Conservation (phyloP, 2,329 filamentous ascomycete species). For the Fusarium graminum region DNA sequence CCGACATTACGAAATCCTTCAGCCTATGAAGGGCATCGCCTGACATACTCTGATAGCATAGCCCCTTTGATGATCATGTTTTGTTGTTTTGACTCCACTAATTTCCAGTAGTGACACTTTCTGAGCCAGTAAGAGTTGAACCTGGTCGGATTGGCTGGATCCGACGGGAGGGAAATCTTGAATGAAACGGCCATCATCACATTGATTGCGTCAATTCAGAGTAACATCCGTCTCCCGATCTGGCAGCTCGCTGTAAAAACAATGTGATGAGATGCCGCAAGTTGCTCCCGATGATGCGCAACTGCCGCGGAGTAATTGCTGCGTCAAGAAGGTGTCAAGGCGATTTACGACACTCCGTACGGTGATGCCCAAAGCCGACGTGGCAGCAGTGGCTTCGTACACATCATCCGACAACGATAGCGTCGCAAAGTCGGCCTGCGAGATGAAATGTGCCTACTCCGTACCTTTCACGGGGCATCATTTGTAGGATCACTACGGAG, state of each 20-base stretch:
- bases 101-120: not conserved
- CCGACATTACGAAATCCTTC: not conserved
- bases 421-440: not conserved
- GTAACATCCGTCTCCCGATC: not conserved
- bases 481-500: not conserved
- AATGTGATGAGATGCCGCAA: not conserved
- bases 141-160: not conserved
- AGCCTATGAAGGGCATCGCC: not conserved
- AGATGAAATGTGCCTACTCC: not conserved
- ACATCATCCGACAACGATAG: not conserved
- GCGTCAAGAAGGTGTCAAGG: not conserved
- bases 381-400: not conserved
- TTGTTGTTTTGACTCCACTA: not conserved
- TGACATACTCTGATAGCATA: slow-evolving; percentile 12
- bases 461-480: not conserved
- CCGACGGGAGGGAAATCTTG: not conserved
- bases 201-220: not conserved
- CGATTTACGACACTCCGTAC: not conserved
- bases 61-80: slow-evolving; percentile 20
- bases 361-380: not conserved
- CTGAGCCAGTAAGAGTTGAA: slow-evolving; percentile 4
- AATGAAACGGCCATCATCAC: not conserved
- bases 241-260: not conserved
- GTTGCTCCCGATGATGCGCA: not conserved
- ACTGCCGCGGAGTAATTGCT: not conserved